Conservation (phyloP, 345 rosid species). For the Erysimum cheiranthoides region DNA sequence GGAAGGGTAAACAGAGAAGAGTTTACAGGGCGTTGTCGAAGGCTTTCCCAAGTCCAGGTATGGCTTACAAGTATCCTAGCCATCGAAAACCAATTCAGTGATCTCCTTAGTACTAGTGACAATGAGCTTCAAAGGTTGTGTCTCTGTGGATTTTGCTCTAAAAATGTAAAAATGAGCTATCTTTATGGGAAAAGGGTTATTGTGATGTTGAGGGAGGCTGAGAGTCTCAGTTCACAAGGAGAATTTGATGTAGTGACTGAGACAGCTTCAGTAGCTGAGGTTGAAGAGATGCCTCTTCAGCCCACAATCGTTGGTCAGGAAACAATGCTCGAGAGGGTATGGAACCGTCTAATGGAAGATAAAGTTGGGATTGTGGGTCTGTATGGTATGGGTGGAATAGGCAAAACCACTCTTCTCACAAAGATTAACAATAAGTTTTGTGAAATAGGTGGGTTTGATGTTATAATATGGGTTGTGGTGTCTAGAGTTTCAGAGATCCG, state of each 20-base stretch:
- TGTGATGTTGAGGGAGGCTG: not conserved
- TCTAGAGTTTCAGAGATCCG: not conserved
- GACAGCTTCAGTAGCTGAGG: not conserved
- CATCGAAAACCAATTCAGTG: not conserved
- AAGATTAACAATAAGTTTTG: constrained; percentile 24
- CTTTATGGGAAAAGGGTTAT: constrained; percentile 1
- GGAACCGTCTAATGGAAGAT: constrained; percentile 10
- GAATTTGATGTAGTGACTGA: constrained; percentile 14
- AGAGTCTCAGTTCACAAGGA: not conserved
- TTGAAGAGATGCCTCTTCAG: not conserved
- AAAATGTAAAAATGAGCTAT: not conserved
- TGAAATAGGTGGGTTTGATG: not conserved
- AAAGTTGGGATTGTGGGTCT: constrained; percentile 22
- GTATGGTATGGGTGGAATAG: constrained; percentile 32
- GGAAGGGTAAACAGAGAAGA: not conserved
- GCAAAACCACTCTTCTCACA: constrained; percentile 43
- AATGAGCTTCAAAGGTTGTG: constrained; percentile 8
- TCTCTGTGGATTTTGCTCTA: not conserved
- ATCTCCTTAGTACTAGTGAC: not conserved
- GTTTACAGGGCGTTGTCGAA: not conserved
- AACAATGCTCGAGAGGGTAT: not conserved
- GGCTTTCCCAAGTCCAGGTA: not conserved
- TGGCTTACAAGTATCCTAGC: constrained; percentile 5
- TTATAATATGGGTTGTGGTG: constrained; percentile 28
- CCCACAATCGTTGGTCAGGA: constrained; percentile 19